These are phyloP conservation scores for Volutella citrinella DNA, from an alignment of 2,329 filamentous ascomycete species.

Conservation along the genomic window DNA sequence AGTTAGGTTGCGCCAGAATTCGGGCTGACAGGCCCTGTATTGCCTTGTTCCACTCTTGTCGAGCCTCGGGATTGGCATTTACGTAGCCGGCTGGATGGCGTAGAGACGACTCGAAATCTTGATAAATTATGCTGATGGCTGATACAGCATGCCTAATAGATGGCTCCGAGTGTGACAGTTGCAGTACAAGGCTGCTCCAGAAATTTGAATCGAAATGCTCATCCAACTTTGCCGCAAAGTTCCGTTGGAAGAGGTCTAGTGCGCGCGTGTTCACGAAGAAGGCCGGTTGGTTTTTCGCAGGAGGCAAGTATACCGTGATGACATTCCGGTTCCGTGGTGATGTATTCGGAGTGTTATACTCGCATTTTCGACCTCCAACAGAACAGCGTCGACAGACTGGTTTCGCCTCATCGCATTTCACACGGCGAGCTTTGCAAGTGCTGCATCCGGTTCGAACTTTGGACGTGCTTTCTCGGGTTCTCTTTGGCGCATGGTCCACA, in stretches of 20 bases:
- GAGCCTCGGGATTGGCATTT: constrained; percentile 1
- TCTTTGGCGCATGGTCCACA: neutral
- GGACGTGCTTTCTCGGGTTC: constrained; percentile 8
- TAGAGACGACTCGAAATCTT: constrained; percentile 6
- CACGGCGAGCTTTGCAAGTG: constrained; percentile 9
- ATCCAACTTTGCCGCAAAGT: constrained; percentile 1
- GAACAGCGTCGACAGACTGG: constrained; percentile 5
- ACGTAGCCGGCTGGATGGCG: constrained; percentile 3
- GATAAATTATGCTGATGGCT: constrained; percentile 1
- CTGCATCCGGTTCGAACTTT: constrained; percentile 8
- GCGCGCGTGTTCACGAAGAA: constrained; percentile 3
- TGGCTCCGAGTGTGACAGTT: constrained; percentile 8
- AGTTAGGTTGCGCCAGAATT: constrained; percentile 3
- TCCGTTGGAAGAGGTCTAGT: constrained; percentile 6
- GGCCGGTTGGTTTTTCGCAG: constrained; percentile 1
- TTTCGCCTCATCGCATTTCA: constrained; percentile 8
- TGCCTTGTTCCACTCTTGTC: constrained; percentile 2
- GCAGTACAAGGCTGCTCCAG: constrained; percentile 6
- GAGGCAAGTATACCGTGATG: constrained; percentile 5
- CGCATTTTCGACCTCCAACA: constrained; percentile 3
- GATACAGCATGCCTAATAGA: constrained; percentile 6
- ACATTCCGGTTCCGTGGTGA: constrained; percentile 3
- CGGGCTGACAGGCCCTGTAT: constrained; percentile 1
- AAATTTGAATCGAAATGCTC: constrained; percentile 5
- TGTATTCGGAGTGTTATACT: constrained; percentile 1